These are phyloP conservation scores for Nothophaeocryptopus gaeumannii DNA, from an alignment of 2,329 filamentous ascomycete genomes.

Conservation along the genomic window DNA sequence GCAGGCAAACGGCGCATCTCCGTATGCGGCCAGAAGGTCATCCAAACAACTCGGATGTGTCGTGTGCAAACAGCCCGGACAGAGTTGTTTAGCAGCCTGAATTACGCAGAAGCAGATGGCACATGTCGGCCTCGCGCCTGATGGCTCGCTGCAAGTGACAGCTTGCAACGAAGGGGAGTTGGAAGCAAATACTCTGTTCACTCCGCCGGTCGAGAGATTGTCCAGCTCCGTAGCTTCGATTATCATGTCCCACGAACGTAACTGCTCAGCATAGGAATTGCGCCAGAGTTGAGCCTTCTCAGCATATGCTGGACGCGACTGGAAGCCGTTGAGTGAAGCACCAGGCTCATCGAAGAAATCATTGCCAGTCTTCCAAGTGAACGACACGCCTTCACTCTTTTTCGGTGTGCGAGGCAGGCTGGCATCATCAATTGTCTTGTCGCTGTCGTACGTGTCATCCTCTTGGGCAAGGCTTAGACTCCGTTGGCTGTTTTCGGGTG, in stretches of 20 bases:
- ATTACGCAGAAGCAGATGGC: slow-evolving; percentile 30
- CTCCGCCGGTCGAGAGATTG: slow-evolving; percentile 41
- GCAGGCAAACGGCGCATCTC: slow-evolving; percentile 26
- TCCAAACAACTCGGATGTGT: slow-evolving; percentile 30
- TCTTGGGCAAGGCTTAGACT: slow-evolving; percentile 29
- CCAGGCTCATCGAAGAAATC: slow-evolving; percentile 52
- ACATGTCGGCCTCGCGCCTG: slow-evolving; percentile 21
- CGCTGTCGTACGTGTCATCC: slow-evolving; percentile 34
- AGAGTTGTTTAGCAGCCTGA: slow-evolving; percentile 29
- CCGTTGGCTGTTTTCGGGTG: slow-evolving; percentile 31
- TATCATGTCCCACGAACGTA: slow-evolving; percentile 58
- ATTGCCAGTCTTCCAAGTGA: slow-evolving; percentile 56
- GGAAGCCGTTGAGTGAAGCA: slow-evolving; percentile 22
- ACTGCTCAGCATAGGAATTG: slow-evolving; percentile 55
- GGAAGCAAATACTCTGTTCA: slow-evolving; percentile 25
- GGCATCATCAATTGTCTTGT: slow-evolving; percentile 38
- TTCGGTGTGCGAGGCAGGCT: slow-evolving; percentile 33
- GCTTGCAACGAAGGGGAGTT: too few relatives aligned
- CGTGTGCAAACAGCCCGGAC: slow-evolving; percentile 30
- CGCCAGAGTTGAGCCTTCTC: slow-evolving; percentile 54
- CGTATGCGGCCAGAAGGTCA: slow-evolving; percentile 10
- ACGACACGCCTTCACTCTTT: slow-evolving; percentile 40
- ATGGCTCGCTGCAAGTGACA: too few relatives aligned
- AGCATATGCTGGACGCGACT: slow-evolving; percentile 35
- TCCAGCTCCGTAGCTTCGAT: slow-evolving; percentile 57